These are phyloP conservation scores for Phyllosticta ampelicida DNA, from an alignment of 2,329 filamentous ascomycete genomes.

Conservation along the genomic window DNA sequence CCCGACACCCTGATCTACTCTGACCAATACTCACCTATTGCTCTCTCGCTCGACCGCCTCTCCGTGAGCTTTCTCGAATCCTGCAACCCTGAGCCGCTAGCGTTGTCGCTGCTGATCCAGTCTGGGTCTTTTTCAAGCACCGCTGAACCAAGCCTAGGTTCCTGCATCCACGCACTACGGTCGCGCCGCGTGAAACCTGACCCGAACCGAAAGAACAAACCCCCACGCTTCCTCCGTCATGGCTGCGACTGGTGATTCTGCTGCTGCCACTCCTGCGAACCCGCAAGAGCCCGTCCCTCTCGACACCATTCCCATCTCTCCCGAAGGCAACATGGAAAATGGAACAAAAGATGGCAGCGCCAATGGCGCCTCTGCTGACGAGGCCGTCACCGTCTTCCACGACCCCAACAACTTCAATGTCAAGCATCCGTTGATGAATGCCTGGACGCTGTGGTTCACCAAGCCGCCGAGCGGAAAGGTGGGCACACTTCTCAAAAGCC, in stretches of 20 bases:
- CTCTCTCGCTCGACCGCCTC: background rate
- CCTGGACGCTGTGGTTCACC: conserved; percentile 99
- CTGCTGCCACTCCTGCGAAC: conserved; percentile 20
- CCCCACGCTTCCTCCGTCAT: background rate
- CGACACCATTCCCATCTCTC: conserved; percentile 46
- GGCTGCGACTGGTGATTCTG: conserved; percentile 2
- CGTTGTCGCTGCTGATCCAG: background rate
- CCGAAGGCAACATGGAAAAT: conserved; percentile 35
- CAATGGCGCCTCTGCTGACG: conserved; percentile 29
- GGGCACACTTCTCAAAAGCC: background rate
- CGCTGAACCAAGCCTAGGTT: conserved; percentile 6
- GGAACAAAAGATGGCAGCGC: conserved; percentile 31
- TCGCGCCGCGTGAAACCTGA: background rate
- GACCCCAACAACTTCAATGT: conserved; percentile 99
- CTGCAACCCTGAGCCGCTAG: background rate
- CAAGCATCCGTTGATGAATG: conserved; percentile 95
- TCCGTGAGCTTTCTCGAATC: conserved; percentile 6
- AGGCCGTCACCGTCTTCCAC: conserved; percentile 89
- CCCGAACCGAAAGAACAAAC: background rate
- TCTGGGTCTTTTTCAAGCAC: conserved; percentile 7
- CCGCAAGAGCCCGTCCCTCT: conserved; percentile 41
- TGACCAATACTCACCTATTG: conserved; percentile 1
- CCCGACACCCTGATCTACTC: background rate
- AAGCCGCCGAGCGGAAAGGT: conserved; percentile 96
- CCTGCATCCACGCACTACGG: background rate